Evolutionary conservation across 1,139 yeast genomes (phyloP), one percentile per base, ranked within the genome.

Genomic region (Blastobotrys persicus): DNA sequence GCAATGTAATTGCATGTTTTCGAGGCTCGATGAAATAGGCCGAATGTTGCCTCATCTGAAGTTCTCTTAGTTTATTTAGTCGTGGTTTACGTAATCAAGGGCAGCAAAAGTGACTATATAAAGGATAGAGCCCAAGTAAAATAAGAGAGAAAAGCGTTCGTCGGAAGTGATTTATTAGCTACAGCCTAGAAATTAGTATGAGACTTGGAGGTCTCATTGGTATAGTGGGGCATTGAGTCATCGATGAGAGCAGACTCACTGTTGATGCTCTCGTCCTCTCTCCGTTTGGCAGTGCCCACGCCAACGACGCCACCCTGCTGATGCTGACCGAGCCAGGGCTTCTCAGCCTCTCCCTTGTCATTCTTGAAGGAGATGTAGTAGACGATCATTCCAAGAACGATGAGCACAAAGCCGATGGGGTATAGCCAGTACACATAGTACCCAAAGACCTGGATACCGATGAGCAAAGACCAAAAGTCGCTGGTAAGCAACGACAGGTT

Each of bases 291-390:
- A 11, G 76, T 72, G 23, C 76, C 76, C 26, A 73, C 48, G 4
- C 76, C 77, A 28, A 56, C 63, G 28, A 73, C 63, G 13, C 76
- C 77, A 5, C 50, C 56, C 33, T 64, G 64, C 50, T 72, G 74
- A 58, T 69, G 54, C 34, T 61, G 61, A 12, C 75, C 74, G n/a
- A 72, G 67, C 77, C 77, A 73, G 3, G 77, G 77, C 59, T 73
- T 73, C 49, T 60, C 52, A 19, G 74, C 63, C 55, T 73, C 77
- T 26, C 75, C 76, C 26, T 56, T 50, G 23, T 53, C 49, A 12
- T 60, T 58, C 54, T 61, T 60, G 20, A 72, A 69, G 7, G 72
- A 63, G 16, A 67, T 59, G 55, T 72, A 67, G 62, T 73, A 73
- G 47, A 70, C 53, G 14, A 71, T 55, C 60, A 72, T 68, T 16